These are phyloP conservation scores for Xerocomus cyaneibrunnescens DNA, from an alignment of 1,284 basidiomycete genomes.

Conservation along the genomic window DNA sequence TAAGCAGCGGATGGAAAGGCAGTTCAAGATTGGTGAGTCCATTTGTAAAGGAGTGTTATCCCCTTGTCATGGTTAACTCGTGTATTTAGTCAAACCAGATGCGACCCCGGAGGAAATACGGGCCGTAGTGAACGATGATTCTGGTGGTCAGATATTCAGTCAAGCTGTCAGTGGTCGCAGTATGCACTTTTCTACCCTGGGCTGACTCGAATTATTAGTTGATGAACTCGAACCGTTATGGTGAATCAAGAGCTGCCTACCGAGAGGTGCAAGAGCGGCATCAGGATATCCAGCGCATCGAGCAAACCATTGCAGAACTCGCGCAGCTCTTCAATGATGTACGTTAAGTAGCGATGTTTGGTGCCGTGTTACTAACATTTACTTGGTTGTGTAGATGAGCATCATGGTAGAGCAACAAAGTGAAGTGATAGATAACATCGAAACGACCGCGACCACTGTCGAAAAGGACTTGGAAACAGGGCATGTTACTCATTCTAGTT, in stretches of 20 bases:
- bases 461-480: constrained; percentile 82
- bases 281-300: constrained; percentile 94
- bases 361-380: constrained; percentile 2
- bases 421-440: constrained; percentile 79
- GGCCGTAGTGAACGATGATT: constrained; percentile 84
- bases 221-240: constrained; percentile 88
- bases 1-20: constrained; percentile 92
- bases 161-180: constrained; percentile 70
- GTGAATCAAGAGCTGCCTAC: constrained; percentile 88
- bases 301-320: constrained; percentile 88
- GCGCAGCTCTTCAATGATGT: constrained; percentile 96
- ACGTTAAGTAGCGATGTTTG: constrained; percentile 25
- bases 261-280: constrained; percentile 96
- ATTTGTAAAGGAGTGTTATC: neutral
- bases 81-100: constrained; percentile 83
- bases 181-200: neutral
- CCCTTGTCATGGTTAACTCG: constrained; percentile 2
- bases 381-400: constrained; percentile 60
- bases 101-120: constrained; percentile 90
- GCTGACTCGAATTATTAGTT: constrained; percentile 54
- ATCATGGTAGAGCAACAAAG: constrained; percentile 93
- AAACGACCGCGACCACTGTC: constrained; percentile 69
- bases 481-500: constrained; percentile 40
- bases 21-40: constrained; percentile 86
- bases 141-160: constrained; percentile 87